Percentiles rank a stretch among this genome's conserved stretches.
phyloP scores from a whole-genome alignment of 257 asterid species.

The Scutellaria minor region DNA sequence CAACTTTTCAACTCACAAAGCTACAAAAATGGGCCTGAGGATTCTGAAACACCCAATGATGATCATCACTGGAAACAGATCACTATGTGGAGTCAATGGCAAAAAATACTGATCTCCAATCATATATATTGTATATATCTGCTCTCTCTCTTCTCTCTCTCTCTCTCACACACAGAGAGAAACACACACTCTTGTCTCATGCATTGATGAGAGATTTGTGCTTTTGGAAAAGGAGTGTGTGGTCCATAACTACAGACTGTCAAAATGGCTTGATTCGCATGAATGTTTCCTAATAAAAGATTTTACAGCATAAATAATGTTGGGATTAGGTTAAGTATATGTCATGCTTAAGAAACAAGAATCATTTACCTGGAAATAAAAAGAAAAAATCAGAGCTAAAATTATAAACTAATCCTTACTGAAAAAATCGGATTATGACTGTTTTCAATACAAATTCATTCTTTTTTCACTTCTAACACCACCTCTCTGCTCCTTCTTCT shows the following conservation, averaged over 20 bases:
- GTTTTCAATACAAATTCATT: slow-evolving; percentile 33
- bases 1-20: slow-evolving; percentile 21
- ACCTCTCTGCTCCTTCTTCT: slow-evolving; percentile 42
- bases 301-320: slow-evolving; percentile 39
- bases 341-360: slow-evolving; percentile 41
- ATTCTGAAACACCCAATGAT: slow-evolving; percentile 54
- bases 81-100: slow-evolving; percentile 52
- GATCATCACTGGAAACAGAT: slow-evolving; percentile 47
- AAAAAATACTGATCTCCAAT: slow-evolving; percentile 41
- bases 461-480: slow-evolving; percentile 13
- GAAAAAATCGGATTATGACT: slow-evolving; percentile 41
- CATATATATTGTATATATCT: slow-evolving; percentile 12
- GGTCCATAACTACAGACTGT: slow-evolving; percentile 95
- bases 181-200: slow-evolving; percentile 54
- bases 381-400: neutral
- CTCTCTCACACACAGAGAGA: neutral
- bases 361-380: slow-evolving; percentile 40
- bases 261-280: slow-evolving; percentile 68
- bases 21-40: slow-evolving; percentile 45
- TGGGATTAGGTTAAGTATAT: slow-evolving; percentile 50
- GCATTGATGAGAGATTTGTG: slow-evolving; percentile 50
- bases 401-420: neutral
- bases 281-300: slow-evolving; percentile 50
- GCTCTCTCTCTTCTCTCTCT: too few species aligned
- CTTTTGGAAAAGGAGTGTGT: slow-evolving; percentile 40